Evolutionary conservation across 768 basidiomycete species (phyloP).

Genomic region (Mycena galericulata): DNA sequence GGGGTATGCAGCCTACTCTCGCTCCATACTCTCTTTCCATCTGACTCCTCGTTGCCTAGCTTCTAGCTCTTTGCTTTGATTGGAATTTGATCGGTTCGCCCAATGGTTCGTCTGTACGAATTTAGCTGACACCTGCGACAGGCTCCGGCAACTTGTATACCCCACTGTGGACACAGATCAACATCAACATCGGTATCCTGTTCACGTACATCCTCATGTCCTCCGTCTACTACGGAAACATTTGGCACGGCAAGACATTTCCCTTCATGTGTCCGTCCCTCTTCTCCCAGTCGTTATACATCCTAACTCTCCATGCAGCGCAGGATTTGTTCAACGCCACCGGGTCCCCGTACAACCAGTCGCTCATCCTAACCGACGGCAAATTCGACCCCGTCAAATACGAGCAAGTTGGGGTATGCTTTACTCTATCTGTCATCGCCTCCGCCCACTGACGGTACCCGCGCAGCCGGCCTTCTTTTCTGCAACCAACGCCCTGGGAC

Average conservation of each 20-base stretch:
- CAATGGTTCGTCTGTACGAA: constrained; percentile 19
- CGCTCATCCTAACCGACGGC: constrained; percentile 42
- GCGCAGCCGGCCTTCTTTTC: constrained; percentile 49
- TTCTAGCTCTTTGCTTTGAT: constrained; percentile 44
- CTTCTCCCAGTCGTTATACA: constrained; percentile 28
- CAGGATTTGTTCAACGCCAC: constrained; percentile 29
- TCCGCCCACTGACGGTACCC: constrained; percentile 19
- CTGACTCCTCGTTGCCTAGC: constrained; percentile 29
- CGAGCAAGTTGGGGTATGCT: constrained; percentile 30
- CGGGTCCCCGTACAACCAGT: constrained; percentile 40
- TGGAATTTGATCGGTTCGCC: constrained; percentile 42
- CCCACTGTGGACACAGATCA: constrained; percentile 35
- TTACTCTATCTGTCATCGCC: constrained; percentile 18
- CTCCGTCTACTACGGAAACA: constrained; percentile 39
- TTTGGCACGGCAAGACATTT: constrained; percentile 36
- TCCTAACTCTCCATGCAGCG: constrained; percentile 34
- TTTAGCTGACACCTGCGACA: constrained; percentile 24
- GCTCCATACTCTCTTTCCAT: constrained; percentile 5
- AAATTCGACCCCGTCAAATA: constrained; percentile 39
- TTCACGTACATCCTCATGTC: constrained; percentile 39
- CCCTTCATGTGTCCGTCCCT: constrained; percentile 33
- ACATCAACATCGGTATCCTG: constrained; percentile 37
- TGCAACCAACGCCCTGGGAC: constrained; percentile 43
- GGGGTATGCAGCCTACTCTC: constrained; percentile 11
- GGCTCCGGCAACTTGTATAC: constrained; percentile 21